These are phyloP conservation scores for Lasiosphaeria hispida DNA, from an alignment of 495 filamentous ascomycete species.

Conservation along the genomic window DNA sequence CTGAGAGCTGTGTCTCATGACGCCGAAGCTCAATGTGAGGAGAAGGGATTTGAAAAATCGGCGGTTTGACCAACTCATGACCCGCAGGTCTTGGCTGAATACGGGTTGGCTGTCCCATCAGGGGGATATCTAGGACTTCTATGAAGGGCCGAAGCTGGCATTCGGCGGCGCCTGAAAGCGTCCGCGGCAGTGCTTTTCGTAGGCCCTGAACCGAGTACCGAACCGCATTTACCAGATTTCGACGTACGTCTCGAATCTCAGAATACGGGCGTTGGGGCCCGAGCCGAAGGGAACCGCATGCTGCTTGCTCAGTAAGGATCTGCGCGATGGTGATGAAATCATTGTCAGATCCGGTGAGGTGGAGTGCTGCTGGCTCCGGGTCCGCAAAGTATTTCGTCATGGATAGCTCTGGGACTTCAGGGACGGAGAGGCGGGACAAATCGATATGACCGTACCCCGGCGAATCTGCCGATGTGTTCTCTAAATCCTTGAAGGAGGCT, in stretches of 20 bases:
- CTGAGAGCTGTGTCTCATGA: slow-evolving; percentile 67
- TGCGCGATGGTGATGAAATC: slow-evolving; percentile 59
- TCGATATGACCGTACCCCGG: slow-evolving; percentile 40
- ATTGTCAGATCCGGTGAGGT: slow-evolving; percentile 42
- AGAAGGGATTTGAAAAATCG: slow-evolving; percentile 50
- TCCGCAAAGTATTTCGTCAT: slow-evolving; percentile 50
- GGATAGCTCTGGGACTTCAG: slow-evolving; percentile 42
- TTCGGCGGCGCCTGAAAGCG: slow-evolving; percentile 32
- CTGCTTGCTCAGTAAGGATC: slow-evolving; percentile 60
- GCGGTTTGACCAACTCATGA: slow-evolving; percentile 35
- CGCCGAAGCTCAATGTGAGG: slow-evolving; percentile 78
- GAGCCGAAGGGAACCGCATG: slow-evolving; percentile 40
- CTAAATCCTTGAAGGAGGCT: slow-evolving; percentile 49
- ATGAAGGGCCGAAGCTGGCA: slow-evolving; percentile 47
- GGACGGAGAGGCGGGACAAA: slow-evolving; percentile 37
- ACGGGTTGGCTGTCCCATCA: slow-evolving; percentile 43
- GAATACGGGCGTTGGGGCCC: slow-evolving; percentile 6
- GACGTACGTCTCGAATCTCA: slow-evolving; percentile 26
- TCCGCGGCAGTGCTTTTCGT: slow-evolving; percentile 36
- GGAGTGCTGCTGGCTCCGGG: slow-evolving; percentile 43
- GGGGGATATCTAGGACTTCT: slow-evolving; percentile 53
- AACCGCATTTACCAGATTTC: slow-evolving; percentile 34
- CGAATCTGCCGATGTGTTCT: slow-evolving; percentile 32
- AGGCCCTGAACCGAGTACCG: slow-evolving; percentile 43
- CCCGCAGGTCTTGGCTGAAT: slow-evolving; percentile 43